These are phyloP conservation scores for Neurospora sp. DNA, from an alignment of 2,329 filamentous ascomycete genomes.

Conservation along the genomic window DNA sequence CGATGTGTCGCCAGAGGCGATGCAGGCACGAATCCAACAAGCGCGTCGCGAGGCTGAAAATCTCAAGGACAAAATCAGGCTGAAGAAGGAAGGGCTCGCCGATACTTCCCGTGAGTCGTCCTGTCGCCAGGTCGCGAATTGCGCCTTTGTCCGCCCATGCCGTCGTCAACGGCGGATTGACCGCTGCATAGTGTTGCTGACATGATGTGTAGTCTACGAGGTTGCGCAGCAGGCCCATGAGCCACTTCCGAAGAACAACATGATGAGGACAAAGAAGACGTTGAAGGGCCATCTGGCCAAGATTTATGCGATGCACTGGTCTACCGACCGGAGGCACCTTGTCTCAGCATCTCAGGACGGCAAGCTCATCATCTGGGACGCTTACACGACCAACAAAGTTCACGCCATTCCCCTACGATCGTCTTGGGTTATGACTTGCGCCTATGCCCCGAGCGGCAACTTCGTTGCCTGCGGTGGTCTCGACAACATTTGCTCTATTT, in stretches of 20 bases:
- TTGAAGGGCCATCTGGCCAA: slow-evolving; percentile 97
- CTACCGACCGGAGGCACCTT: slow-evolving; percentile 90
- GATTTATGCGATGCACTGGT: slow-evolving; percentile 99
- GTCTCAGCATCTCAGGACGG: slow-evolving; percentile 98
- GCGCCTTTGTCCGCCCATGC: not conserved
- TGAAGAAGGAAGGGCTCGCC: slow-evolving; percentile 98
- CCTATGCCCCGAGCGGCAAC: slow-evolving; percentile 95
- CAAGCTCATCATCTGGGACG: slow-evolving; percentile 99
- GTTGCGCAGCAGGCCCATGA: slow-evolving; percentile 91
- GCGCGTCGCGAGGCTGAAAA: slow-evolving; percentile 96
- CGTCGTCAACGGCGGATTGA: not conserved
- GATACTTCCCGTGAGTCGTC: slow-evolving; percentile 83
- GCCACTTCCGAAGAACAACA: slow-evolving; percentile 74
- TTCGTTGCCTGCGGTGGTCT: slow-evolving; percentile 97
- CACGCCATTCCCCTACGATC: slow-evolving; percentile 95
- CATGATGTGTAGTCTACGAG: slow-evolving; percentile 59
- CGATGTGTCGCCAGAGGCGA: slow-evolving; percentile 62
- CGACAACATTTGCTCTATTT: slow-evolving; percentile 99
- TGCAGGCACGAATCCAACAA: slow-evolving; percentile 87
- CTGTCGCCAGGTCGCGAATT: slow-evolving; percentile 8
- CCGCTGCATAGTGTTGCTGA: slow-evolving; percentile 12
- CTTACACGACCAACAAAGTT: slow-evolving; percentile 99
- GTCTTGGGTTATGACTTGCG: slow-evolving; percentile 99
- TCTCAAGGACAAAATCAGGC: slow-evolving; percentile 96
- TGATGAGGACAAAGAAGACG: slow-evolving; percentile 96